Evolutionary conservation across 2,329 filamentous ascomycete species (phyloP).

Genomic region (Diplodia intermedia): DNA sequence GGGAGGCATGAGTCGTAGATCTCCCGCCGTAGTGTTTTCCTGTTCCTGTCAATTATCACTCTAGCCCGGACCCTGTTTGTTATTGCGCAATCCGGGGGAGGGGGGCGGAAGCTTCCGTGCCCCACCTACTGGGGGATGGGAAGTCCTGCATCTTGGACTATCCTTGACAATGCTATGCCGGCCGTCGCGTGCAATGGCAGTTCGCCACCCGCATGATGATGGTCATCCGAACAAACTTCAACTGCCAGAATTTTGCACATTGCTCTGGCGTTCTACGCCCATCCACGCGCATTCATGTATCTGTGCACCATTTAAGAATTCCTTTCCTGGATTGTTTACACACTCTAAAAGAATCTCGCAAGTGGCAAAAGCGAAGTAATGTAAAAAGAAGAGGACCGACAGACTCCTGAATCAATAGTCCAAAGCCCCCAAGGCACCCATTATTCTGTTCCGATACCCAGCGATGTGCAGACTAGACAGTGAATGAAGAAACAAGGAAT

Average conservation of each 20-base stretch:
- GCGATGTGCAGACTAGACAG: conserved; percentile 14
- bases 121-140: too few species aligned
- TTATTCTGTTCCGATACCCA: conserved; percentile 18
- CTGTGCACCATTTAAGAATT: conserved; percentile 11
- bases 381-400: conserved; percentile 17
- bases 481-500: not conserved
- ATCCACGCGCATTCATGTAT: not conserved
- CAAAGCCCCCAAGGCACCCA: conserved; percentile 30
- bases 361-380: conserved; percentile 20
- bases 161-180: too few species aligned
- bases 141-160: too few species aligned
- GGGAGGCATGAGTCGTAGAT: not conserved
- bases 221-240: not conserved
- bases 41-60: not conserved
- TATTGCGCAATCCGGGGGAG: not conserved
- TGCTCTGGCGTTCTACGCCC: not conserved
- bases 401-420: conserved; percentile 29
- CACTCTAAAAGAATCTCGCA: conserved; percentile 5
- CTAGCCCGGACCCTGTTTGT: not conserved
- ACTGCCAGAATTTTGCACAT: not conserved
- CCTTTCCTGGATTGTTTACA: conserved; percentile 17
- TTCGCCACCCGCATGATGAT: not conserved
- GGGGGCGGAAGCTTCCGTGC: not conserved
- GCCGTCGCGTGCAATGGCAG: not conserved
- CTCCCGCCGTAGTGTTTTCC: conserved; percentile 2